phyloP scores from a whole-genome alignment of 139 green algal species.

The Trebouxia sp. region DNA sequence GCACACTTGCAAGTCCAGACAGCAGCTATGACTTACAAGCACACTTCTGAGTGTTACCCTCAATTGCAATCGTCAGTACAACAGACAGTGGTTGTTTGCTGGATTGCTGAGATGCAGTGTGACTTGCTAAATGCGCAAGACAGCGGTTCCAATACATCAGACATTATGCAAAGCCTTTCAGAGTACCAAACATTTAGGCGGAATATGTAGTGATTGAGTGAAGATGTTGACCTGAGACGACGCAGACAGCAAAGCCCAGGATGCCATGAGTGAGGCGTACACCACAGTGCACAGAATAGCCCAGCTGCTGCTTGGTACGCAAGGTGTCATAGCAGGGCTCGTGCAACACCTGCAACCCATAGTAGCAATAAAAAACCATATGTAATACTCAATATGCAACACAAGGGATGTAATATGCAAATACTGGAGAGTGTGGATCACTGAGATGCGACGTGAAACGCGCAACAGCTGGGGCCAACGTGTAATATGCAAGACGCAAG shows the following conservation, averaged over 20 bases:
- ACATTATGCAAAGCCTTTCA: too few species aligned
- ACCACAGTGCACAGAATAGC: constrained; percentile 84
- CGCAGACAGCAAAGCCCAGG: constrained; percentile 78
- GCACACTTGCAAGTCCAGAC: background rate
- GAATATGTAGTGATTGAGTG: too few species aligned
- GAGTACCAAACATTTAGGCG: too few species aligned
- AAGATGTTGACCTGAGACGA: constrained; percentile 67
- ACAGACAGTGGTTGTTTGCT: background rate
- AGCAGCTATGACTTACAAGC: background rate
- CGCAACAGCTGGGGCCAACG: too few species aligned
- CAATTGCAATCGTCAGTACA: background rate
- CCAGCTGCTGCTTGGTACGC: constrained; percentile 95
- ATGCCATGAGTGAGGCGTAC: constrained; percentile 81
- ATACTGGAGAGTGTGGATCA: background rate
- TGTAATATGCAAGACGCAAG: too few species aligned
- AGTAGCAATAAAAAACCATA: background rate
- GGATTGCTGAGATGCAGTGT: background rate
- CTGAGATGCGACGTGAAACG: background rate
- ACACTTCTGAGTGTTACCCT: background rate
- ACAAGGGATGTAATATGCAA: too few species aligned
- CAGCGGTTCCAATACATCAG: too few species aligned
- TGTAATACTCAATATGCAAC: too few species aligned
- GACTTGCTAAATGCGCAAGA: background rate
- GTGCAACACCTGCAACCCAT: constrained; percentile 57
- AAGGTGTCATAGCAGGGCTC: constrained; percentile 86